These are phyloP conservation scores for Monosporascus sp. DNA, from an alignment of 2,329 filamentous ascomycete species.

Conservation along the genomic window DNA sequence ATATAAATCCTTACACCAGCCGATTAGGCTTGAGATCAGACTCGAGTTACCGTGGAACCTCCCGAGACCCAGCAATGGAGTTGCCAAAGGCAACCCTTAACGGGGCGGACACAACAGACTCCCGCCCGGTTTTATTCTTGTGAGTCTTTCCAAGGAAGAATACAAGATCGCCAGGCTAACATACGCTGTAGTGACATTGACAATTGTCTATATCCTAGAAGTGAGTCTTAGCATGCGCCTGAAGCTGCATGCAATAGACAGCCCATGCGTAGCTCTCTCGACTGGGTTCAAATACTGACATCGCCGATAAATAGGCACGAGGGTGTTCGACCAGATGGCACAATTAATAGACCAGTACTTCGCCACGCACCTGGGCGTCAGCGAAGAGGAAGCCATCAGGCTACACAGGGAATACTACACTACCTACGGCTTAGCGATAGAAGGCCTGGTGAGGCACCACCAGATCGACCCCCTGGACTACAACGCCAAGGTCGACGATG, in stretches of 20 bases:
- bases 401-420: constrained; percentile 92
- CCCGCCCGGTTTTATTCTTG: constrained; percentile 40
- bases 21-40: background rate
- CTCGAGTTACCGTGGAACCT: background rate
- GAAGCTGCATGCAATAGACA: too few species aligned
- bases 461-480: constrained; percentile 94
- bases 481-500: constrained; percentile 91
- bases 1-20: background rate
- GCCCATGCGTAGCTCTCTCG: too few species aligned
- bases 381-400: constrained; percentile 71
- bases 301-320: constrained; percentile 47
- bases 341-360: constrained; percentile 68
- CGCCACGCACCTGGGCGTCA: constrained; percentile 65
- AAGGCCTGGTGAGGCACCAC: constrained; percentile 89
- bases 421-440: constrained; percentile 94
- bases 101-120: constrained; percentile 10
- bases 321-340: constrained; percentile 86
- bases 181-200: constrained; percentile 85
- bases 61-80: constrained; percentile 16
- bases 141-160: constrained; percentile 19
- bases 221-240: constrained; percentile 39
- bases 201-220: constrained; percentile 92
- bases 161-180: constrained; percentile 13
- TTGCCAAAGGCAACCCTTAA: constrained; percentile 17
- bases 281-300: too few species aligned